phyloP scores from a whole-genome alignment of 2,329 filamentous ascomycete species.

The Ramularia collo-cygni region DNA sequence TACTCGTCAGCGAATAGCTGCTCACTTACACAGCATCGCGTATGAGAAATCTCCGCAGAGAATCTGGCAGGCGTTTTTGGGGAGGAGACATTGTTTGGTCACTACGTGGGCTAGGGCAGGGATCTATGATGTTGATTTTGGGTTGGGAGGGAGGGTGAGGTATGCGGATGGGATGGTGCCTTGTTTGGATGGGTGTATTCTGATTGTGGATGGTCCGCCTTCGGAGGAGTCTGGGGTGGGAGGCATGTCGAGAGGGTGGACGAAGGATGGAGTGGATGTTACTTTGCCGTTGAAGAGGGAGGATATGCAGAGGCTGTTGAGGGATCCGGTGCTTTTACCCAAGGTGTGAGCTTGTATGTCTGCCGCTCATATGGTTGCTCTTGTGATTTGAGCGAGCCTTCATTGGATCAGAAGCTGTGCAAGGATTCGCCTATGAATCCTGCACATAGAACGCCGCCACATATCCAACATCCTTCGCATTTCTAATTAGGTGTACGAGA shows the following conservation, averaged over 20 bases:
- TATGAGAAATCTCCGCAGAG: constrained; percentile 7
- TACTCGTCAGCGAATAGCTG: not conserved
- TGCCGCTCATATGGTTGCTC: no score
- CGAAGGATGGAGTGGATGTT: constrained; percentile 5
- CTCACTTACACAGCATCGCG: constrained; percentile 7
- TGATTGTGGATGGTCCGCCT: constrained; percentile 3
- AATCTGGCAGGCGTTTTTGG: constrained; percentile 7
- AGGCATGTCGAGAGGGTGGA: not conserved
- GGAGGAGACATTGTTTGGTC: constrained; percentile 3
- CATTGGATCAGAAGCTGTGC: no score
- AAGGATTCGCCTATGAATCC: no score
- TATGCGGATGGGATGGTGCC: constrained; percentile 7
- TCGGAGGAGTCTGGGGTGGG: not conserved
- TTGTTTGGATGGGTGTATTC: constrained; percentile 4
- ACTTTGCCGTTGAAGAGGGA: constrained; percentile 2
- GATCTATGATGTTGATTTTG: constrained; percentile 6
- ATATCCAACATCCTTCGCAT: no score
- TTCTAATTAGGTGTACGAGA: no score
- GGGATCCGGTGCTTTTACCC: constrained; percentile 5
- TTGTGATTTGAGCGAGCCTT: no score
- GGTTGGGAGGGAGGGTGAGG: constrained; percentile 1
- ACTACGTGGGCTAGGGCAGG: constrained; percentile 7
- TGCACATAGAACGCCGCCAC: no score
- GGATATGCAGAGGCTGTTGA: constrained; percentile 5
- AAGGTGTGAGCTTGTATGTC: no score